phyloP scores from a whole-genome alignment of 1,284 basidiomycete genomes.

The Fomitopsis palustris region DNA sequence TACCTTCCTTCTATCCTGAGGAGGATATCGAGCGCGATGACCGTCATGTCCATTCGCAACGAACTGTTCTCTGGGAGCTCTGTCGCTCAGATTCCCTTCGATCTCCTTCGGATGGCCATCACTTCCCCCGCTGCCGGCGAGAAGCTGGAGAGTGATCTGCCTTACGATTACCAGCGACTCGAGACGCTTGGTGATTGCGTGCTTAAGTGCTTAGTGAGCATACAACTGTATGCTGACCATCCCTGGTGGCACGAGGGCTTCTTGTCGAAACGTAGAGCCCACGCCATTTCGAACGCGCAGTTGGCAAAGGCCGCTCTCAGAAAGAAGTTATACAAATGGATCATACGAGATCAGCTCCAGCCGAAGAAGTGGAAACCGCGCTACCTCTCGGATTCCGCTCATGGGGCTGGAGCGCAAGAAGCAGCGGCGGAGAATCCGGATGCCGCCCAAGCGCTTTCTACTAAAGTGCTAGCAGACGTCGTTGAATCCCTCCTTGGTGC shows the following conservation, averaged over 20 bases:
- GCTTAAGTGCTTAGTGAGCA: conserved; percentile 63
- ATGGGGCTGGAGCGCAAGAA: conserved; percentile 7
- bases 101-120: conserved; percentile 48
- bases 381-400: conserved; percentile 30
- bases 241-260: conserved; percentile 81
- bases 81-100: conserved; percentile 41
- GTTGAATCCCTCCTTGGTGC: conserved; percentile 79
- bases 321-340: conserved; percentile 54
- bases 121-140: conserved; percentile 62
- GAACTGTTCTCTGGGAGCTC: conserved; percentile 38
- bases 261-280: conserved; percentile 64
- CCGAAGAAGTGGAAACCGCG: conserved; percentile 63
- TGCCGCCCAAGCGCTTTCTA: conserved; percentile 49
- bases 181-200: conserved; percentile 81
- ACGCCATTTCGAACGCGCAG: conserved; percentile 68
- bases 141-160: conserved; percentile 11
- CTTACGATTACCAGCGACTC: conserved; percentile 67
- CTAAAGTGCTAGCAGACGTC: conserved; percentile 72
- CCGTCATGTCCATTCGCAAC: conserved; percentile 43
- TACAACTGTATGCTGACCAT: conserved; percentile 65
- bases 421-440: conserved; percentile 18
- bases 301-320: conserved; percentile 61
- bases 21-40: conserved; percentile 47
- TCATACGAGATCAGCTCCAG: conserved; percentile 59
- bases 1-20: conserved; percentile 66